phyloP scores from a whole-genome alignment of 345 rosid genomes.

The Eutrema heterophyllum region DNA sequence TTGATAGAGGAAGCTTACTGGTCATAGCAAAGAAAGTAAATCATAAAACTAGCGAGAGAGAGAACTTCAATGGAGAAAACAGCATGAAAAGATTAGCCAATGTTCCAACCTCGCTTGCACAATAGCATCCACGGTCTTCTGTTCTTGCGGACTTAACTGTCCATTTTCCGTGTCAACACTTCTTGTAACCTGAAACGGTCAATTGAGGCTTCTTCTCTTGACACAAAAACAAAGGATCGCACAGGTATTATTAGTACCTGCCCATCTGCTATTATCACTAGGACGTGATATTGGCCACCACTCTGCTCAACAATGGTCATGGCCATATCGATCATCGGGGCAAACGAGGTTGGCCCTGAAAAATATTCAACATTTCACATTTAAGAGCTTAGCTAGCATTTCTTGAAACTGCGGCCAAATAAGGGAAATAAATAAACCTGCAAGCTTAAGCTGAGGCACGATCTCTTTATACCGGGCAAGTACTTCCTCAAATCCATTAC shows the following conservation, averaged over 20 bases:
- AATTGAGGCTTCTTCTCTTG: not conserved
- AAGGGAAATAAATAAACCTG: constrained; percentile 45
- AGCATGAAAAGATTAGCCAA: not conserved
- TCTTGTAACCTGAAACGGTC: constrained; percentile 71
- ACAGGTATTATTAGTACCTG: constrained; percentile 51
- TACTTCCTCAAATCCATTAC: constrained; percentile 97
- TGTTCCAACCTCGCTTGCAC: constrained; percentile 75
- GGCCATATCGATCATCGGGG: constrained; percentile 91
- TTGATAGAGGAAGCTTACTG: constrained; percentile 74
- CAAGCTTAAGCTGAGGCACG: constrained; percentile 76
- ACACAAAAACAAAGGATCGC: not conserved
- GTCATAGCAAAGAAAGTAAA: not conserved
- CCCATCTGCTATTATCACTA: constrained; percentile 94
- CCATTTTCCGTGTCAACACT: constrained; percentile 74
- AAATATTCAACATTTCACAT: not conserved
- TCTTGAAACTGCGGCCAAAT: not conserved
- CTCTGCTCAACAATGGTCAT: constrained; percentile 87
- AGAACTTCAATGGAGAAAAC: not conserved
- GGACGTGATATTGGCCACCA: constrained; percentile 91
- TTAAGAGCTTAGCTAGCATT: not conserved
- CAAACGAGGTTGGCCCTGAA: constrained; percentile 97
- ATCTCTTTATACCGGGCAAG: constrained; percentile 68
- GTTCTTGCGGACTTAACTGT: constrained; percentile 84
- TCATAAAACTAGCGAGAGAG: not conserved
- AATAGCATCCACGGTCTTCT: constrained; percentile 86